phyloP scores from a whole-genome alignment of 2,329 filamentous ascomycete species.

The Zasmidium citrigriseum region DNA sequence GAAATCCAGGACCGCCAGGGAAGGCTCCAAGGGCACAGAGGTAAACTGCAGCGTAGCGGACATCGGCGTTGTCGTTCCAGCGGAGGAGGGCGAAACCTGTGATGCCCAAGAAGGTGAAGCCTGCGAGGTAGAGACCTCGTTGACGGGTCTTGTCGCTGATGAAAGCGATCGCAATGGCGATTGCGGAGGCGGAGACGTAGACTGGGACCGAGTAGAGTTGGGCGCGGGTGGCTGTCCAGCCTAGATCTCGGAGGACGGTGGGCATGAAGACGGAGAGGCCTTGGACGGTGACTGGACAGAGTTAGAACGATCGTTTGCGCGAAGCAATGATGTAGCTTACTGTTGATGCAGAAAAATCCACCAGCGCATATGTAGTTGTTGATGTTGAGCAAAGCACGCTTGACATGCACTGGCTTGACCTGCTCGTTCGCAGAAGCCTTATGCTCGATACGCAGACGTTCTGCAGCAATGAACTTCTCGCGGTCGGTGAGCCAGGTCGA shows the following conservation, averaged over 20 bases:
- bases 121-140: constrained; percentile 24
- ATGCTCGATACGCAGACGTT: constrained; percentile 54
- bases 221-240: constrained; percentile 58
- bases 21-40: constrained; percentile 51
- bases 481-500: constrained; percentile 55
- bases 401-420: constrained; percentile 52
- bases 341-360: constrained; percentile 62
- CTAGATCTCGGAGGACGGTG: constrained; percentile 63
- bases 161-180: constrained; percentile 27
- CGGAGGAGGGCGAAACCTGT: constrained; percentile 39
- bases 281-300: constrained; percentile 51
- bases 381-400: constrained; percentile 55
- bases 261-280: constrained; percentile 44
- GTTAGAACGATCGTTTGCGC: not conserved
- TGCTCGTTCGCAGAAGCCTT: constrained; percentile 48
- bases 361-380: constrained; percentile 61
- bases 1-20: constrained; percentile 59
- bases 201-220: constrained; percentile 45
- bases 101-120: constrained; percentile 26
- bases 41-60: constrained; percentile 40
- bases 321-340: not conserved
- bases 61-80: constrained; percentile 23
- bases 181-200: constrained; percentile 34
- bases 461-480: constrained; percentile 56
- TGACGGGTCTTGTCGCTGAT: constrained; percentile 25